A percentile compares a stretch with the other conserved stretches of the same genome.
Evolutionary conservation across 345 rosid genomes (phyloP).

Genomic region (Carallia pectinifolia): DNA sequence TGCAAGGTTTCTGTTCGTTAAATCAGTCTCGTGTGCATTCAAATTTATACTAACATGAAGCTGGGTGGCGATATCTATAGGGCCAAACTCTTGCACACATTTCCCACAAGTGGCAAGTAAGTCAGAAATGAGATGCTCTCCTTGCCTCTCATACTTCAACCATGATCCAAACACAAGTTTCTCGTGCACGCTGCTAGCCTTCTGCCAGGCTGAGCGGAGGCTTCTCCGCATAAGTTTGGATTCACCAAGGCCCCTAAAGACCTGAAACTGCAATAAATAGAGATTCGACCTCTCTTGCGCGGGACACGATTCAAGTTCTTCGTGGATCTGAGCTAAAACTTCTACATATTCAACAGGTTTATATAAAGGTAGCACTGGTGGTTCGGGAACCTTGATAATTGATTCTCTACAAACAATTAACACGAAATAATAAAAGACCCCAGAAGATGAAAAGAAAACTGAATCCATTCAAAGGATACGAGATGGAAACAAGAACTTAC

Average conservation of each 20-base stretch:
- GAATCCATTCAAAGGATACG: not conserved
- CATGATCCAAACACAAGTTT: constrained; percentile 88
- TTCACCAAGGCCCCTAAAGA: constrained; percentile 92
- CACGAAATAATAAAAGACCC: not conserved
- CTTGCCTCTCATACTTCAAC: constrained; percentile 85
- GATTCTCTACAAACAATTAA: constrained; percentile 67
- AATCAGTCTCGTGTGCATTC: constrained; percentile 35
- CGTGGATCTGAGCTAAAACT: constrained; percentile 94
- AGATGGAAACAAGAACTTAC: constrained; percentile 44
- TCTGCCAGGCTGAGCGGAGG: constrained; percentile 91
- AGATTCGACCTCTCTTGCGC: constrained; percentile 62
- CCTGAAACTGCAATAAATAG: constrained; percentile 76
- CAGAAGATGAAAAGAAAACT: not conserved
- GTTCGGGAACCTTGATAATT: constrained; percentile 89
- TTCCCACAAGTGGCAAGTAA: constrained; percentile 76
- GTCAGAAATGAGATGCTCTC: constrained; percentile 83
- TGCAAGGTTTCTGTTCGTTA: constrained; percentile 29
- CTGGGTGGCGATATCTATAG: constrained; percentile 62
- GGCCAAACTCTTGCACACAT: constrained; percentile 66
- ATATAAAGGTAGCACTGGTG: constrained; percentile 66
- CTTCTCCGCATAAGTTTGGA: constrained; percentile 80
- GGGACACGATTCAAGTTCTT: constrained; percentile 85
- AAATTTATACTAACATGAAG: constrained; percentile 35
- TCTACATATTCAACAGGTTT: constrained; percentile 91
- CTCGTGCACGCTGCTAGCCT: constrained; percentile 76